Evolutionary conservation across 2,329 filamentous ascomycete species (phyloP).

Genomic region (Fusarium sp.): DNA sequence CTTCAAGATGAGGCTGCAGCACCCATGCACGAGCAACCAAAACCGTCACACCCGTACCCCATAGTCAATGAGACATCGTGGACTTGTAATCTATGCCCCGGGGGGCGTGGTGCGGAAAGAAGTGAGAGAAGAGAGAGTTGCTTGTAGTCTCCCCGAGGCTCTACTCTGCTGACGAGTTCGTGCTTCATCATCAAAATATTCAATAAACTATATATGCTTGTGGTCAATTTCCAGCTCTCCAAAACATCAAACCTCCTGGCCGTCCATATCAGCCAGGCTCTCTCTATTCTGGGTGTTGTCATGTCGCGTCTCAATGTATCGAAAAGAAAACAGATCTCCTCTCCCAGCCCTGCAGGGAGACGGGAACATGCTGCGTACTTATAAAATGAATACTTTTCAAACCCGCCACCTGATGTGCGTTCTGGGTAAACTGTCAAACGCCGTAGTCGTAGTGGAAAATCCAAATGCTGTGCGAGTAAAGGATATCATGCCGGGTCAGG

Average conservation of each 20-base stretch:
- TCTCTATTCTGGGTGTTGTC: constrained; percentile 34
- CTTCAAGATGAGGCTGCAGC: too few species aligned
- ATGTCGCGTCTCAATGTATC: constrained; percentile 38
- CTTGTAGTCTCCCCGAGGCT: background rate
- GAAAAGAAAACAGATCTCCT: constrained; percentile 19
- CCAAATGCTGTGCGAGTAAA: constrained; percentile 11
- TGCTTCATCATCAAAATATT: constrained; percentile 9
- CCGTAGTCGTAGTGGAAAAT: constrained; percentile 20
- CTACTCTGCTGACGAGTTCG: background rate
- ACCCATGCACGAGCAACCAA: too few species aligned
- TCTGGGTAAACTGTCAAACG: constrained; percentile 24
- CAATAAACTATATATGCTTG: constrained; percentile 39
- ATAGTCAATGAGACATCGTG: too few species aligned
- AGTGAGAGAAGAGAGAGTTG: too few species aligned
- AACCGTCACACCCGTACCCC: too few species aligned
- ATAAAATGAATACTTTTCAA: constrained; percentile 37
- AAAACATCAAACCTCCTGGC: constrained; percentile 27
- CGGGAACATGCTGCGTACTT: constrained; percentile 30
- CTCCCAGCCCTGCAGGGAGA: constrained; percentile 37
- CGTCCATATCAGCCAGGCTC: constrained; percentile 21
- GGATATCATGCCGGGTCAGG: constrained; percentile 1
- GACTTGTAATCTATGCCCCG: too few species aligned
- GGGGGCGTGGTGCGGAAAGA: too few species aligned
- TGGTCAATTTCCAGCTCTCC: constrained; percentile 33
- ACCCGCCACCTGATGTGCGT: constrained; percentile 15